Percentiles rank a stretch among this genome's conserved stretches.
Evolutionary conservation across 1,139 yeast genomes (phyloP).

Genomic region (Lodderomyces jiufengensis): DNA sequence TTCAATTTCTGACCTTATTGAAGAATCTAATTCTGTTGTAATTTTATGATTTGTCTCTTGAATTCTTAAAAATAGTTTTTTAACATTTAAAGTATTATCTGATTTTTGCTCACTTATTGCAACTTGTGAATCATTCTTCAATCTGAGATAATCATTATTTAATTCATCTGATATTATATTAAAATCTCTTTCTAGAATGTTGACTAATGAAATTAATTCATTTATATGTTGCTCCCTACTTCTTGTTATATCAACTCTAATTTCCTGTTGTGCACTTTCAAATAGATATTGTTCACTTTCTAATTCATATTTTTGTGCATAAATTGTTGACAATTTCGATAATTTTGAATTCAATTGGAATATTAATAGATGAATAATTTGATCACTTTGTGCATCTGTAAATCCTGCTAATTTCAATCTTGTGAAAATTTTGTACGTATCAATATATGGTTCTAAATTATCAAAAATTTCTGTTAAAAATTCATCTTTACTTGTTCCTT

Average conservation of each 20-base stretch:
- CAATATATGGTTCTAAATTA: slow-evolving; percentile 48
- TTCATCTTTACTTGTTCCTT: slow-evolving; percentile 13
- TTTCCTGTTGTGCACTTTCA: slow-evolving; percentile 90
- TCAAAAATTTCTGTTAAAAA: slow-evolving; percentile 36
- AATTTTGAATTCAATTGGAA: slow-evolving; percentile 53
- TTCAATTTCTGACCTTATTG: slow-evolving; percentile 83
- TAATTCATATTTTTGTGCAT: slow-evolving; percentile 64
- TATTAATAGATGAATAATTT: slow-evolving; percentile 48
- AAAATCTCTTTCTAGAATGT: slow-evolving; percentile 69
- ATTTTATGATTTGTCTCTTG: slow-evolving; percentile 87
- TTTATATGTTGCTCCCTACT: slow-evolving; percentile 70
- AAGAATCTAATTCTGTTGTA: slow-evolving; percentile 76
- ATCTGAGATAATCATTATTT: slow-evolving; percentile 61
- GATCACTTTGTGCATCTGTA: slow-evolving; percentile 50
- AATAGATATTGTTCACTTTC: slow-evolving; percentile 86
- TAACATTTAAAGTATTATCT: slow-evolving; percentile 76
- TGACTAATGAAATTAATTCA: slow-evolving; percentile 63
- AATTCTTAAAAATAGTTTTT: slow-evolving; percentile 62
- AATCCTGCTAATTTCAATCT: slow-evolving; percentile 47
- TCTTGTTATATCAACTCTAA: slow-evolving; percentile 73
- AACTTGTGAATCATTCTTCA: slow-evolving; percentile 75
- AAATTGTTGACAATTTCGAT: slow-evolving; percentile 52
- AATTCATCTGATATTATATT: slow-evolving; percentile 73
- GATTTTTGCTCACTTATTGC: slow-evolving; percentile 84
- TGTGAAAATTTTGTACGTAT: slow-evolving; percentile 45